These are phyloP conservation scores for Flaveria bidentis DNA, from an alignment of 129 eudicot genomes.

Conservation along the genomic window DNA sequence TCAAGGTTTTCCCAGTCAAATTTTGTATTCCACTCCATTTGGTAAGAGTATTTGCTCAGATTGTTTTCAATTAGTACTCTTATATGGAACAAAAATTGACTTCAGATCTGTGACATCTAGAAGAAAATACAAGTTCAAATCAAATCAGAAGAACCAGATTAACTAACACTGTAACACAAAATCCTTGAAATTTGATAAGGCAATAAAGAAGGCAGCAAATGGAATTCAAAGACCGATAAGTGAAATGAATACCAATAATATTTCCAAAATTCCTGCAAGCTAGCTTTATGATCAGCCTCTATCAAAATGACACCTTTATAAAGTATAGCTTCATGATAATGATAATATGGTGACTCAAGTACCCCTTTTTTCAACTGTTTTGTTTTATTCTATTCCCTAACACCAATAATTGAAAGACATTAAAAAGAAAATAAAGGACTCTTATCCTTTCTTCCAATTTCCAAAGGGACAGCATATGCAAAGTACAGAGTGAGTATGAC, in stretches of 20 bases:
- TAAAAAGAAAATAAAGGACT: neutral
- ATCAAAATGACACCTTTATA: constrained; percentile 18
- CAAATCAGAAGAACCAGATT: neutral
- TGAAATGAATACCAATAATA: neutral
- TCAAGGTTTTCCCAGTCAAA: constrained; percentile 80
- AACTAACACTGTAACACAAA: neutral
- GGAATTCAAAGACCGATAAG: neutral
- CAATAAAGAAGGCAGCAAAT: neutral
- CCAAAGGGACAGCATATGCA: constrained; percentile 22
- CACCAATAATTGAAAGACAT: constrained; percentile 33
- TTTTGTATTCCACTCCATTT: constrained; percentile 77
- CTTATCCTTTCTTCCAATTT: neutral
- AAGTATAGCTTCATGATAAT: constrained; percentile 12
- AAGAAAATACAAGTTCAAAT: neutral
- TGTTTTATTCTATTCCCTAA: constrained; percentile 9
- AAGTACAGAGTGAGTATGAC: constrained; percentile 17
- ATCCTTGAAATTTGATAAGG: neutral
- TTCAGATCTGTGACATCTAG: constrained; percentile 2
- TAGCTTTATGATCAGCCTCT: neutral
- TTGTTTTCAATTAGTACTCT: constrained; percentile 3
- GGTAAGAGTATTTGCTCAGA: constrained; percentile 12
- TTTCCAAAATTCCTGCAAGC: neutral
- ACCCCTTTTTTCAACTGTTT: constrained; percentile 16
- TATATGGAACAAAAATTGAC: neutral
- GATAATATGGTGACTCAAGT: constrained; percentile 15